Conservation (phyloP, 257 asterid species). For the Primulina huaijiensis region DNA sequence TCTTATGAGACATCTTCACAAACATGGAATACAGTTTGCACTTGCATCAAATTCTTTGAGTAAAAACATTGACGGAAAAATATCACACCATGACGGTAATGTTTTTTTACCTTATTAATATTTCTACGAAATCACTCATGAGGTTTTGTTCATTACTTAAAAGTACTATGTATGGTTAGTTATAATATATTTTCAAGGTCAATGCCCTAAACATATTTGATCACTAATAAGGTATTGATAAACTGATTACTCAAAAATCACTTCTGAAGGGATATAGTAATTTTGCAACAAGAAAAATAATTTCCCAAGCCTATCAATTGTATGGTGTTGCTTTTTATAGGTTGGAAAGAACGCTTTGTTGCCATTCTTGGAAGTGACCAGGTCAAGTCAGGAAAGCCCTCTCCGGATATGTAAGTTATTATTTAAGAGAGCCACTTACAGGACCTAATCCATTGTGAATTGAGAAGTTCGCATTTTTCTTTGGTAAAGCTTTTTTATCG, state of each 20-base stretch:
- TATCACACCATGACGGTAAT: conserved; percentile 61
- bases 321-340: conserved; percentile 30
- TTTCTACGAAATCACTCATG: conserved; percentile 8
- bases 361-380: conserved; percentile 83
- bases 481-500: neutral
- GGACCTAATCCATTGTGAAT: neutral
- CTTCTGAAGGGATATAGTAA: neutral
- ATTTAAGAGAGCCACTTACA: neutral
- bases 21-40: conserved; percentile 65
- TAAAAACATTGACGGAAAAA: conserved; percentile 56
- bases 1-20: conserved; percentile 63
- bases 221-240: neutral
- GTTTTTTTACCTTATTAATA: conserved; percentile 5
- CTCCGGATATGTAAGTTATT: conserved; percentile 78
- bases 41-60: conserved; percentile 78
- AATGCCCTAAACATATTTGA: conserved; percentile 10
- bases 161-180: conserved; percentile 2
- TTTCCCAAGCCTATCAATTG: neutral
- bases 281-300: neutral
- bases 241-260: neutral
- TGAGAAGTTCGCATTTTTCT: conserved; percentile 5
- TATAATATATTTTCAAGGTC: conserved; percentile 17
- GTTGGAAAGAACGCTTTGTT: conserved; percentile 75
- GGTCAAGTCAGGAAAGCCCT: conserved; percentile 85
- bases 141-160: conserved; percentile 1